Evolutionary conservation across 139 green algal genomes (phyloP), one percentile per base, ranked within the genome.

Genomic region (Closterium sp.): DNA sequence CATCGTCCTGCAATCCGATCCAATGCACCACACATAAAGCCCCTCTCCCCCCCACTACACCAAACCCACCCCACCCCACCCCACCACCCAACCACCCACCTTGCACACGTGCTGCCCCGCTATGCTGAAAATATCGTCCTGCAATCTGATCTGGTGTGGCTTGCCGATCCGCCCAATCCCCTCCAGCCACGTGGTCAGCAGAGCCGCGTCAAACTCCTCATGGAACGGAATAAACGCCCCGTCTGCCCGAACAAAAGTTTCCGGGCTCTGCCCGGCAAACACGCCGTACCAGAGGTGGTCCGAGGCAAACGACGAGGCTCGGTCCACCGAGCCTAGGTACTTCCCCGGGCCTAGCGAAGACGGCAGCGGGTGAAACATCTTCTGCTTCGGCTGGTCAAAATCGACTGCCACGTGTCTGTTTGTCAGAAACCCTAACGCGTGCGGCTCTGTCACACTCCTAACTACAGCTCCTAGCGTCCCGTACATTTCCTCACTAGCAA

Each of bases 281-380:
- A 76, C 66, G 84, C 89, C 89, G 89, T 91, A 91, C 89, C 89
- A 91, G 10, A 34, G 28, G 69, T 91, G 84, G 69, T 91, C 89
- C 23, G 89, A 64, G 28, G 89, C 32, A 85, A 89, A 91, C n/a
- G 69, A 89, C 31, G 28, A 38, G 21, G 89, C 89, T 34, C 66
- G 69, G 81, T 91, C 89, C 33, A 91, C 89, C 25, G 89, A 55
- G 69, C 89, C 89, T 16, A 91, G 69, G 89, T 91, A 91, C 69
- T 90, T n/a, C 10, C 69, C 69, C 69, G 89, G 69, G 10, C 89
- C 89, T 31, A 91, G 84, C 16, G 25, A 34, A 28, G 89, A 85
- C 33, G 89, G 89, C 66, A 91, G 84, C 34, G 89, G 89, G 89
- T 91, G 89, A 33, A 90, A 91, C 89, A 91, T 36, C n/a, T 89